phyloP scores from a whole-genome alignment of 257 asterid genomes.

The Solanum habrochaites region DNA sequence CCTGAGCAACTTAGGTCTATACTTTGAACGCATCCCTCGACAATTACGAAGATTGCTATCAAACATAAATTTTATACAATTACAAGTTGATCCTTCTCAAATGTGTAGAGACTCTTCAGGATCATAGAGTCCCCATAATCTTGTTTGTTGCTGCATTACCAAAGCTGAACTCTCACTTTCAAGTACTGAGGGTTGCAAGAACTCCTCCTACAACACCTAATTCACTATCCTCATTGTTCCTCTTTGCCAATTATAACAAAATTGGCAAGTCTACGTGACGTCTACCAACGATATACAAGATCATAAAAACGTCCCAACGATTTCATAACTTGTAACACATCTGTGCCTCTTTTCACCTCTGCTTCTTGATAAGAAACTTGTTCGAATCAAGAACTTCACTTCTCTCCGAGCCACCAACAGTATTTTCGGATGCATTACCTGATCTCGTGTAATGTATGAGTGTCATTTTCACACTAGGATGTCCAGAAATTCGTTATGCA shows the following conservation, averaged over 20 bases:
- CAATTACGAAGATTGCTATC: not conserved
- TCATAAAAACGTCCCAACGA: slow-evolving; percentile 23
- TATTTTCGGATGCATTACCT: too few species aligned
- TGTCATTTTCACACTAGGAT: too few species aligned
- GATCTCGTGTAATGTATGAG: too few species aligned
- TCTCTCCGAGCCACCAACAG: too few species aligned
- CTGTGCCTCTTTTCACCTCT: too few species aligned
- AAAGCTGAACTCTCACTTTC: slow-evolving; percentile 32
- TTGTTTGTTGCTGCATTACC: slow-evolving; percentile 54
- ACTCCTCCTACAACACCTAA: slow-evolving; percentile 43
- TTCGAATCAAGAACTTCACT: too few species aligned
- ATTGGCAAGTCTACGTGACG: slow-evolving; percentile 35
- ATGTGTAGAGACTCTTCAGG: slow-evolving; percentile 69
- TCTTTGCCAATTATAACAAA: slow-evolving; percentile 25
- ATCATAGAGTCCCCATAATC: slow-evolving; percentile 49
- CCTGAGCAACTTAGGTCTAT: too few species aligned
- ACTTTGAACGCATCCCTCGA: not conserved
- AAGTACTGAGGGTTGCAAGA: slow-evolving; percentile 29
- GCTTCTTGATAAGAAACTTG: too few species aligned
- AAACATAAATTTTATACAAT: not conserved
- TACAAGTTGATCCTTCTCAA: slow-evolving; percentile 43
- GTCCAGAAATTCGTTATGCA: too few species aligned
- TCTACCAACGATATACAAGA: slow-evolving; percentile 48
- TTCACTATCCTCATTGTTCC: slow-evolving; percentile 29
- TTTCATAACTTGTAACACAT: slow-evolving; percentile 26